These are phyloP conservation scores for Pseudonitzschia delicatissima DNA, from an alignment of 108 stramenopile species.

Conservation along the genomic window DNA sequence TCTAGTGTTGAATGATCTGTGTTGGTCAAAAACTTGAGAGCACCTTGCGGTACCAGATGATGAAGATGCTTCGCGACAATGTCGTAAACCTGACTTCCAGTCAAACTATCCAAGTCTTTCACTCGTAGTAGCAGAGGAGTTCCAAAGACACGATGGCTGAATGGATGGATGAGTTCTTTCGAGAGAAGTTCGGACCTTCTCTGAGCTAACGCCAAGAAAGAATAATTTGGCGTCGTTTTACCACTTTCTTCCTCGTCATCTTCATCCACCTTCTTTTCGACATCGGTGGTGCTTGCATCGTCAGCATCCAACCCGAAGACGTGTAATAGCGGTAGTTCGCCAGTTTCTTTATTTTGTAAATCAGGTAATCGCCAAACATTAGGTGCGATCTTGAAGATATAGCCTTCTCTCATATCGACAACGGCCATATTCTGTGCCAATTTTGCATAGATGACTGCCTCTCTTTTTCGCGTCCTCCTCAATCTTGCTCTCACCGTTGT, in stretches of 20 bases:
- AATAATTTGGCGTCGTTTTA: constrained; percentile 11
- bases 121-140: constrained; percentile 77
- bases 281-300: background rate
- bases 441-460: constrained; percentile 36
- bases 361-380: constrained; percentile 74
- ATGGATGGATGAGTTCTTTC: constrained; percentile 75
- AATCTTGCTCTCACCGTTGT: constrained; percentile 13
- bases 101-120: constrained; percentile 58
- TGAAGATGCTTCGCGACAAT: constrained; percentile 59
- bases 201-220: constrained; percentile 79
- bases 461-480: constrained; percentile 26
- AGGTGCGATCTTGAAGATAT: constrained; percentile 81
- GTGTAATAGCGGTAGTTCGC: constrained; percentile 71
- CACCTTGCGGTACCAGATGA: constrained; percentile 56
- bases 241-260: background rate
- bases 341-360: constrained; percentile 74
- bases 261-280: constrained; percentile 13
- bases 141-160: constrained; percentile 69
- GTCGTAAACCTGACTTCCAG: constrained; percentile 78
- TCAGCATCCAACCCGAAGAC: constrained; percentile 69
- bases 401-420: constrained; percentile 82
- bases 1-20: constrained; percentile 4
- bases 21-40: constrained; percentile 28
- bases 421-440: constrained; percentile 74
- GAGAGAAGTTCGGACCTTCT: constrained; percentile 59